These are phyloP conservation scores for Lasiodiplodia gonubiensis DNA, from an alignment of 2,329 filamentous ascomycete genomes.

Conservation along the genomic window DNA sequence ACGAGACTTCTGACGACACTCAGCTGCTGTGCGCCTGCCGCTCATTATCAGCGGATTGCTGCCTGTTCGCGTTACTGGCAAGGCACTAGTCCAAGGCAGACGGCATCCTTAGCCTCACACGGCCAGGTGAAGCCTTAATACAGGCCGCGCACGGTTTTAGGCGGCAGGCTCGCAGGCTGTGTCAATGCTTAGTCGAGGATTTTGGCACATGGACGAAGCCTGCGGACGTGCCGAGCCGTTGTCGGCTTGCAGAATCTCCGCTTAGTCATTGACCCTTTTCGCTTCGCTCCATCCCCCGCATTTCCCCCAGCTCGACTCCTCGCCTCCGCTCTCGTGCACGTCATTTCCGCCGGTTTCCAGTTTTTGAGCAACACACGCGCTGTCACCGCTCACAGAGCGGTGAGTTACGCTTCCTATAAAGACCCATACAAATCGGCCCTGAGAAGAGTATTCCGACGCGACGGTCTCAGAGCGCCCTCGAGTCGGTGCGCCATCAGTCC, in stretches of 20 bases:
- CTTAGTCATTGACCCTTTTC: conserved; percentile 1
- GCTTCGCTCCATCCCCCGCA: conserved; percentile 20
- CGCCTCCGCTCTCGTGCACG: conserved; percentile 7
- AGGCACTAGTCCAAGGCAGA: background rate
- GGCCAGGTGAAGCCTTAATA: no score
- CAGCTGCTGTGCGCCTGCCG: background rate
- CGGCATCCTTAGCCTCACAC: background rate
- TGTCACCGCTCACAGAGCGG: background rate
- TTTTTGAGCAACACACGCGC: conserved; percentile 1
- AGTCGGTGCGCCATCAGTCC: conserved; percentile 11
- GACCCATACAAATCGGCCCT: conserved; percentile 3
- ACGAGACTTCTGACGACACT: background rate
- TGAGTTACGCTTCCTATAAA: background rate
- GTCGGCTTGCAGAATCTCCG: background rate
- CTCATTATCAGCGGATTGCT: conserved; percentile 7
- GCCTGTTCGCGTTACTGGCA: background rate
- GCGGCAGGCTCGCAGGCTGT: background rate
- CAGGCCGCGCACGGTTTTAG: background rate
- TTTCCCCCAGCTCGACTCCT: conserved; percentile 4
- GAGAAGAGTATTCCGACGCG: conserved; percentile 22
- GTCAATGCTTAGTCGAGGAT: background rate
- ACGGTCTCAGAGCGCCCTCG: conserved; percentile 8
- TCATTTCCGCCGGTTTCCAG: conserved; percentile 14
- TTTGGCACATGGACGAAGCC: no score
- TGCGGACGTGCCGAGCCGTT: no score